phyloP scores from a whole-genome alignment of 306 rosid genomes.

The Cucurbita maxima region DNA sequence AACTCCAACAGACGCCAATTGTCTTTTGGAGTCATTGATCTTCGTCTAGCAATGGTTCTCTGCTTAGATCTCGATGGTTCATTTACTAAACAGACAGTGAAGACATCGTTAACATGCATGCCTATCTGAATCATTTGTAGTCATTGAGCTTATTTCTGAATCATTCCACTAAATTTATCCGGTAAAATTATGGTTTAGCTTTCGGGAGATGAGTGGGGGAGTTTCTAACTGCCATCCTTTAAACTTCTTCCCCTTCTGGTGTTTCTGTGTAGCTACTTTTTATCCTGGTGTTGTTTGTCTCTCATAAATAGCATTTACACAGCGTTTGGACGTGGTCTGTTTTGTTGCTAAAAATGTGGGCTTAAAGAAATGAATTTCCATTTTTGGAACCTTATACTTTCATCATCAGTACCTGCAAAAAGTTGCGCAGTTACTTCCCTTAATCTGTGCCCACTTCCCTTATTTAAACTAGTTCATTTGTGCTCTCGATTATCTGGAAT shows the following conservation, averaged over 20 bases:
- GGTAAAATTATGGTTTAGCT: neutral
- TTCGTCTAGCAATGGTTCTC: slow-evolving; percentile 5
- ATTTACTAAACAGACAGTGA: neutral
- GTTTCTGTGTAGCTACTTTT: neutral
- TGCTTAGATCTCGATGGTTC: slow-evolving; percentile 18
- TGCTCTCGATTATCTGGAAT: neutral
- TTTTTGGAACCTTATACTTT: slow-evolving; percentile 3
- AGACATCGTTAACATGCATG: neutral
- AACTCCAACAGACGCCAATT: neutral
- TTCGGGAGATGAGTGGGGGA: neutral
- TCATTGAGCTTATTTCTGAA: neutral
- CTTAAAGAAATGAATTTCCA: neutral
- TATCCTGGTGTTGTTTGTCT: slow-evolving; percentile 5
- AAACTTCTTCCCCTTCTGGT: slow-evolving; percentile 3
- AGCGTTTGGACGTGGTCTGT: slow-evolving; percentile 3
- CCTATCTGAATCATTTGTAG: neutral
- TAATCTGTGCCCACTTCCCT: neutral
- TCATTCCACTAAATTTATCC: neutral
- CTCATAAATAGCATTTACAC: neutral
- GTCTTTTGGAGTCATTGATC: slow-evolving; percentile 11
- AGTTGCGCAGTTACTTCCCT: neutral
- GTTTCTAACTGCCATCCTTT: slow-evolving; percentile 3
- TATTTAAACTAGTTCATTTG: neutral
- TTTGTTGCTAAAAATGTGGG: slow-evolving; percentile 6
- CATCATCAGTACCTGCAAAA: neutral